phyloP scores from a whole-genome alignment of 352 stramenopile species.

The Thalassiosira mediterranea region DNA sequence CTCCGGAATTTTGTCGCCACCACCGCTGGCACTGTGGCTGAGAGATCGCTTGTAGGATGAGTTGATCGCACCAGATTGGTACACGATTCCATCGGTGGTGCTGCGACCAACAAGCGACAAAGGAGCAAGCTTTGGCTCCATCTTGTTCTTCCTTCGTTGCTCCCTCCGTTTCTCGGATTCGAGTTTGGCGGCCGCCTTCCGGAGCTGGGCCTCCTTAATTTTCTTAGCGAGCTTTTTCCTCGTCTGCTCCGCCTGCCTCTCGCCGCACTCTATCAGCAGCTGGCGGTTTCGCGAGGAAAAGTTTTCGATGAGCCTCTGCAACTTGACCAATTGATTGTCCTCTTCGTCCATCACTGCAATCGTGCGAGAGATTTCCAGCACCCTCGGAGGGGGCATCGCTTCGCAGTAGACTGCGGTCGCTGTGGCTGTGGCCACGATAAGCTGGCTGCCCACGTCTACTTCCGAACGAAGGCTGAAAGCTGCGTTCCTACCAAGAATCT shows the following conservation, averaged over 20 bases:
- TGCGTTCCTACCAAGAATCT: conserved; percentile 94
- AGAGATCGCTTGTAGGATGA: conserved; percentile 18
- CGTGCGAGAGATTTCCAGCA: conserved; percentile 92
- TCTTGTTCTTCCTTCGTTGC: conserved; percentile 32
- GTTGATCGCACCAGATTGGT: neutral
- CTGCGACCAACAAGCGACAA: conserved; percentile 1
- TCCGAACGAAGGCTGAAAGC: conserved; percentile 87
- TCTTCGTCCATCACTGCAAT: conserved; percentile 93
- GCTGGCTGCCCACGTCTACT: conserved; percentile 79
- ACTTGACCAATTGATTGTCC: conserved; percentile 88
- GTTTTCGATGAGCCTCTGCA: conserved; percentile 87
- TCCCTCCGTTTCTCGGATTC: conserved; percentile 59
- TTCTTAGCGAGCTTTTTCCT: conserved; percentile 60
- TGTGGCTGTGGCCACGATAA: conserved; percentile 83
- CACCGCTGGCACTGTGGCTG: conserved; percentile 28
- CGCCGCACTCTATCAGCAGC: conserved; percentile 85
- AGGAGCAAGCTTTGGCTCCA: neutral
- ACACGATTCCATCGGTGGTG: conserved; percentile 7
- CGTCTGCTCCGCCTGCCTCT: conserved; percentile 61
- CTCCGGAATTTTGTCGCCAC: conserved; percentile 7
- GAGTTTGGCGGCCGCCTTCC: conserved; percentile 53
- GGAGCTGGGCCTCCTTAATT: conserved; percentile 68
- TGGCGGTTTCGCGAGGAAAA: conserved; percentile 83
- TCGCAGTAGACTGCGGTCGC: conserved; percentile 85
- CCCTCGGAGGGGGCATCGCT: conserved; percentile 91